These are phyloP conservation scores for Porphyrellus cyaneotinctus DNA, from an alignment of 768 basidiomycete species.

Conservation along the genomic window DNA sequence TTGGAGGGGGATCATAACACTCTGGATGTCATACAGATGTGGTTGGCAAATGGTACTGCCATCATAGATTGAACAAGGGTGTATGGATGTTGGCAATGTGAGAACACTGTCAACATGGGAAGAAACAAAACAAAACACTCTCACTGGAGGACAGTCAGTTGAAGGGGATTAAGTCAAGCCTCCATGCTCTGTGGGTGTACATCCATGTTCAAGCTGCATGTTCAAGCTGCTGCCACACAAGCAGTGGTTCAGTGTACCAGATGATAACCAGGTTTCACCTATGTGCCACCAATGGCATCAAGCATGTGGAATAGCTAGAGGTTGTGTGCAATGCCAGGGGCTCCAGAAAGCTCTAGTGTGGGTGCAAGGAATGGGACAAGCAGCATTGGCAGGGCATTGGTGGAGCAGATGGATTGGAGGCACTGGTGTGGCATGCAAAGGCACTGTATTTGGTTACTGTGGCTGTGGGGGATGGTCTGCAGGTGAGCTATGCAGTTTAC, in stretches of 20 bases:
- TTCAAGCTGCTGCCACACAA: slow-evolving; percentile 33
- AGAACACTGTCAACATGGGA: neutral
- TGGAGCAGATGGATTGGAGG: slow-evolving; percentile 61
- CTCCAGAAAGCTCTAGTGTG: slow-evolving; percentile 44
- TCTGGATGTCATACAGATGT: slow-evolving; percentile 20
- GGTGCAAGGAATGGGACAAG: slow-evolving; percentile 43
- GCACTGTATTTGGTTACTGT: neutral
- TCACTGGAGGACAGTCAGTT: slow-evolving; percentile 21
- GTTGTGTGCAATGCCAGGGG: slow-evolving; percentile 63
- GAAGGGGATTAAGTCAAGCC: slow-evolving; percentile 12
- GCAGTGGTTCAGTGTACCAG: slow-evolving; percentile 37
- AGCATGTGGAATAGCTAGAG: slow-evolving; percentile 65
- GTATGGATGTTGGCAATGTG: neutral
- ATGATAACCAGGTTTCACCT: slow-evolving; percentile 59
- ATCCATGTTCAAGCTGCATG: slow-evolving; percentile 11
- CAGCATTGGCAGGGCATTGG: slow-evolving; percentile 49
- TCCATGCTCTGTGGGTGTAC: slow-evolving; percentile 20
- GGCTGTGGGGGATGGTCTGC: slow-evolving; percentile 9
- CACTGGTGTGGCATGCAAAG: slow-evolving; percentile 33
- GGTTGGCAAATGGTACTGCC: slow-evolving; percentile 58
- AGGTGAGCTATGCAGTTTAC: neutral
- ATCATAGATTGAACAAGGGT: neutral
- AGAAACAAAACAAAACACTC: neutral
- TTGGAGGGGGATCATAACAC: slow-evolving; percentile 53
- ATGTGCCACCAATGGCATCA: slow-evolving; percentile 37